Base-by-base conservation (phyloP, 1,284 basidiomycete species). In the Nidula niveotomentosa region DNA sequence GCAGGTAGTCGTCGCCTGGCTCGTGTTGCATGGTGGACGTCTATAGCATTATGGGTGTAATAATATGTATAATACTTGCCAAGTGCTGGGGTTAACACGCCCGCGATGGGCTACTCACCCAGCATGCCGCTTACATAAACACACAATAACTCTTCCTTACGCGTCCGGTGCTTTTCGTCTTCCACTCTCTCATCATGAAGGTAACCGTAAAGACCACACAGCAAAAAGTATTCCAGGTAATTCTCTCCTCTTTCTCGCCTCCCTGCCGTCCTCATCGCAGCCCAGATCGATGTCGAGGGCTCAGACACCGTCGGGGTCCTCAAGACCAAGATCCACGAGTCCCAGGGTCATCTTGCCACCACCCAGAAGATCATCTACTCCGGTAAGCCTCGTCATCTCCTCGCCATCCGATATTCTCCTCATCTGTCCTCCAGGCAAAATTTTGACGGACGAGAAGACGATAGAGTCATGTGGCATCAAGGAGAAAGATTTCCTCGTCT, bases 401-500 rank as follows among this genome's bases (percentile, higher is more conserved):
- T 35, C n/a, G 13, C 46, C n/a, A 30, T 30, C 30, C 30, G 30
- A 30, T 30, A 30, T 53, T 12, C 33, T 54, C 7, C 48, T 53
- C 48, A 56, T 55, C 56, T 41, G 48, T 45, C 12, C 23, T 54
- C 30, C 66, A 95, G 96, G 96, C 58, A 97, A 98, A 79, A 91
- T 99, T 49, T 81, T 99, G 41, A 73, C 85, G 15, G 95, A 99
- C 73, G 85, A 88, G 56, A 95, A 95, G 79, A 91, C 90, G 1
- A 83, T 99, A 41, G 91, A 86, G 61, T 90, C 90, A 55, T 93
- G 91, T 68, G 88, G 91, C 57, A 93, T 99, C 79, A 96, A 98
- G 76, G 96, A 99, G 76, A 99, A 98, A 78, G 96, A 98, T 71
- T 99, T 99, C 77, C 79, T 99, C 56, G 97, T 99, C 15, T 85